Percentiles rank a stretch among this genome's conserved stretches.
Conservation (phyloP, 768 basidiomycete species). For the Steccherinum ochraceum region DNA sequence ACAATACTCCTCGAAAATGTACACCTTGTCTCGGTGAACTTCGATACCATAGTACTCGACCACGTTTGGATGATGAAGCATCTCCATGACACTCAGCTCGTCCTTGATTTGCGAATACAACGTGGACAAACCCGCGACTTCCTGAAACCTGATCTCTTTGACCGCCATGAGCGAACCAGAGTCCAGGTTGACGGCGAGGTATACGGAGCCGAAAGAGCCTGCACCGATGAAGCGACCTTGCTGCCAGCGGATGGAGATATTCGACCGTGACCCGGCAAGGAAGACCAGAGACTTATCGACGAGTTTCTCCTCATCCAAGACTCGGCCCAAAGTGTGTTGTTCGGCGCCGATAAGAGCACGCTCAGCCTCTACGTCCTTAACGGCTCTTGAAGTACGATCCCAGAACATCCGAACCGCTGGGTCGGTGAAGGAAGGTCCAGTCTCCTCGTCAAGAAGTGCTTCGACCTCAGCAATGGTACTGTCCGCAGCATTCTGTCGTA, state of each 20-base stretch:
- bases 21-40: conserved; percentile 97
- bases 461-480: conserved; percentile 14
- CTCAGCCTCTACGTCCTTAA: conserved; percentile 59
- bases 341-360: conserved; percentile 58
- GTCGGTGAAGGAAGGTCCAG: conserved; percentile 44
- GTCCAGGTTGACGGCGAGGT: conserved; percentile 94
- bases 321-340: conserved; percentile 79
- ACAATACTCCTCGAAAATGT: conserved; percentile 98
- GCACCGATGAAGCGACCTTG: conserved; percentile 97
- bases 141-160: conserved; percentile 97
- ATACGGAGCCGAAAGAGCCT: conserved; percentile 99
- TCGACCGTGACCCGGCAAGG: conserved; percentile 92
- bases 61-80: conserved; percentile 95
- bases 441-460: conserved; percentile 41
- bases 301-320: conserved; percentile 87
- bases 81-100: conserved; percentile 96
- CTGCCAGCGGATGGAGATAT: conserved; percentile 96
- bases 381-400: conserved; percentile 58
- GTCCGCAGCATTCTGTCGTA: conserved; percentile 44
- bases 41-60: conserved; percentile 99
- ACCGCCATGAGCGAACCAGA: conserved; percentile 97
- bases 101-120: conserved; percentile 92
- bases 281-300: conserved; percentile 94
- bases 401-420: conserved; percentile 68
- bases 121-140: conserved; percentile 80